These are phyloP conservation scores for Ilyonectria mors-panacis DNA, from an alignment of 2,329 filamentous ascomycete genomes.

Conservation along the genomic window DNA sequence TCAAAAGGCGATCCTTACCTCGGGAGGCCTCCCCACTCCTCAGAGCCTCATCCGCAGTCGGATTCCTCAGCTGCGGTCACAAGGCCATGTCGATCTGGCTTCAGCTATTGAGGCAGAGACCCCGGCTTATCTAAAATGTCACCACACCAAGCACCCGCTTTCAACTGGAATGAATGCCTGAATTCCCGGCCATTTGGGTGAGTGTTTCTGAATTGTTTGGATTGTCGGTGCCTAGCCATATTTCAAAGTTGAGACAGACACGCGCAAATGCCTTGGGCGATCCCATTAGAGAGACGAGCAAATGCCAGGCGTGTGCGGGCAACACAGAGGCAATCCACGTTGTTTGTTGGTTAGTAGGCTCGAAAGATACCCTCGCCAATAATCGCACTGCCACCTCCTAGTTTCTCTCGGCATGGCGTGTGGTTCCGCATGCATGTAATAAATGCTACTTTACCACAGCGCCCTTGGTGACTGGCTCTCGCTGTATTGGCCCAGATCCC, in stretches of 20 bases:
- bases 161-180: neutral
- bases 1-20: neutral
- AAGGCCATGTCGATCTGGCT: constrained; percentile 9
- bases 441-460: neutral
- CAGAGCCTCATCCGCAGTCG: neutral
- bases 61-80: neutral
- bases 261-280: neutral
- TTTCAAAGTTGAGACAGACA: neutral
- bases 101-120: constrained; percentile 10
- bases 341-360: neutral
- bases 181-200: neutral
- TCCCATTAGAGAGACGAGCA: neutral
- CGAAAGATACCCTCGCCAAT: neutral
- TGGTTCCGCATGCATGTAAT: neutral
- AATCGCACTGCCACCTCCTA: neutral
- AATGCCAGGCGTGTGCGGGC: neutral
- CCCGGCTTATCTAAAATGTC: constrained; percentile 6
- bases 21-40: neutral
- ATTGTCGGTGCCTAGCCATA: neutral
- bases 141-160: neutral
- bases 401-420: neutral
- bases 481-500: neutral
- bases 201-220: neutral
- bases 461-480: too few relatives aligned
- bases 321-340: neutral